Evolutionary conservation across 2,329 filamentous ascomycete species (phyloP), one percentile per base, ranked within the genome.

Genomic region (Calonectria pseudoreteaudii): DNA sequence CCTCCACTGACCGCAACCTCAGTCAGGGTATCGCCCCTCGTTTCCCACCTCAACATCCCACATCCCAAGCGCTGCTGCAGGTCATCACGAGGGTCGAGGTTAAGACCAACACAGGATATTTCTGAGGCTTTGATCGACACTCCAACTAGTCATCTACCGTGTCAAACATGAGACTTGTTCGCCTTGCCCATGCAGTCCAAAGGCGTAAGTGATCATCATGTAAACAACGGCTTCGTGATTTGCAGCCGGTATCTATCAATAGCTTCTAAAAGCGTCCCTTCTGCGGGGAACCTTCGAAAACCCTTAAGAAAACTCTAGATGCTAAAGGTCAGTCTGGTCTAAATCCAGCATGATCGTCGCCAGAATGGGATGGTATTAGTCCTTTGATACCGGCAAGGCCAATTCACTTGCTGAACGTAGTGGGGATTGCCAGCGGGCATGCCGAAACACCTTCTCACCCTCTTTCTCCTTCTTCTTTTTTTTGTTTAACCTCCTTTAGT

Each of bases 31-130:
- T 73, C 60, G 66, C 69, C 62, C 58, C 76, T 52, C 70, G 64
- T 70, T 75, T 68, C 72, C 71, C 72, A 64, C 53, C 60, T 64
- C 36, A 53, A 73, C 73, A 62, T 62, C 68, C 62, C 47, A 74
- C n/a, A 44, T 65, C 60, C 38, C 30, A 31, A 26, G 26, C 38
- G 60, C 47, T 52, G 41, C 71, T 74, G 76, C 77, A 76, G 68
- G 76, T 62, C 69, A 76, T 79, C 77, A 76, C 68, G 72, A 77
- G 75, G 74, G 74, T 74, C 68, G 72, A 70, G 65, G 30, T 53
- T 49, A 70, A 73, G 58, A 73, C 56, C 31, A 23, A 38, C 36
- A 30, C 23, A 30, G 38, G 26, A 62, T 41, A 49, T 23, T 30
- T 23, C 28, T 30, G 41, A 60, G 68, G 38, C 75, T 58, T 73